phyloP scores from a whole-genome alignment of 345 rosid species.

The Balakata baccata region DNA sequence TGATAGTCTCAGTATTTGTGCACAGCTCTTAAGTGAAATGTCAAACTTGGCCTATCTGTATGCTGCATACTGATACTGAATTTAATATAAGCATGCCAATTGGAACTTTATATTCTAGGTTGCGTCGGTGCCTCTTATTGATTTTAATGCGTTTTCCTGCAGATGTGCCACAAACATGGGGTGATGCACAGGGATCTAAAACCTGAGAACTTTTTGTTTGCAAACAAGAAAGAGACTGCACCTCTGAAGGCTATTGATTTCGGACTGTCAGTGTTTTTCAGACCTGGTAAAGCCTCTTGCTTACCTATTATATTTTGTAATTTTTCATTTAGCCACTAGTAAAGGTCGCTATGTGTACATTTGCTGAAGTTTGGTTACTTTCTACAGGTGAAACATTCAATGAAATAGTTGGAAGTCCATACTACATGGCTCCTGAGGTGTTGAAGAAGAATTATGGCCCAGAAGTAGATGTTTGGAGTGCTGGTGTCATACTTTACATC shows the following conservation, averaged over 20 bases:
- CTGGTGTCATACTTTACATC: slow-evolving; percentile 38
- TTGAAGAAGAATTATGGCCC: slow-evolving; percentile 34
- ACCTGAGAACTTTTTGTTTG: slow-evolving; percentile 38
- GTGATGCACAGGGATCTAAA: slow-evolving; percentile 38
- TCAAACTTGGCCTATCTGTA: too few relatives aligned
- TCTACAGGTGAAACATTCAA: slow-evolving; percentile 29
- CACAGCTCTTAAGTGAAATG: too few relatives aligned
- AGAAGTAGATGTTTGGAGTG: slow-evolving; percentile 42
- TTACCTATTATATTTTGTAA: neutral
- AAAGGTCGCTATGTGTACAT: too few relatives aligned
- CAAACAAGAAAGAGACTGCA: slow-evolving; percentile 32
- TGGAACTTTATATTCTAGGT: neutral
- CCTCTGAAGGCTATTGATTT: slow-evolving; percentile 36
- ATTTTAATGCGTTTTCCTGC: slow-evolving; percentile 4
- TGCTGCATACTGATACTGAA: neutral
- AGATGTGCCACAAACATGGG: slow-evolving; percentile 33
- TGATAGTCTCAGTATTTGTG: too few relatives aligned
- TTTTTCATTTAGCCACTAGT: too few relatives aligned
- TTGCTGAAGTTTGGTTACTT: slow-evolving; percentile 11
- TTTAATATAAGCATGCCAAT: too few relatives aligned
- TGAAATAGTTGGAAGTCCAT: slow-evolving; percentile 40
- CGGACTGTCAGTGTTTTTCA: slow-evolving; percentile 35
- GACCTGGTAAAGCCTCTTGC: slow-evolving; percentile 23
- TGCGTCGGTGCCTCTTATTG: neutral
- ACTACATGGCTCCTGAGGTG: slow-evolving; percentile 41